These are phyloP conservation scores for Erigeron canadensis DNA, from an alignment of 129 eudicot genomes.

Conservation along the genomic window DNA sequence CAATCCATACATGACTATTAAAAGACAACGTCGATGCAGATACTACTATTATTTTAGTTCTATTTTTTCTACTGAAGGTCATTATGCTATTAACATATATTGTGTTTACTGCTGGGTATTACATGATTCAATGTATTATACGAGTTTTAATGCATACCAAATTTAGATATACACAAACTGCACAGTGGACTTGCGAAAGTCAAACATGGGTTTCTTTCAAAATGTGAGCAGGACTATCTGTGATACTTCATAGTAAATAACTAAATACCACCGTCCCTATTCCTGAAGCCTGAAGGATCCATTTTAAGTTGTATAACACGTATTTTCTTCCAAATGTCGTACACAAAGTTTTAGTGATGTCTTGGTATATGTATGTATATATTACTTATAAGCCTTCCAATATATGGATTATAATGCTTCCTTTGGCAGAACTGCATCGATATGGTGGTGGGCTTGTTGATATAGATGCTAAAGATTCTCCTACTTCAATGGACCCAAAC, in stretches of 20 bases:
- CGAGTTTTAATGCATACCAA: not conserved
- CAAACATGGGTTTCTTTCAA: not conserved
- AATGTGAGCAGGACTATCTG: not conserved
- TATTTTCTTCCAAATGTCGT: not conserved
- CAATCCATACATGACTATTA: not conserved
- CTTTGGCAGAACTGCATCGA: constrained; percentile 78
- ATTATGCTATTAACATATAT: not conserved
- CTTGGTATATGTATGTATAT: not conserved
- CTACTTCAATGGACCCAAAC: constrained; percentile 55
- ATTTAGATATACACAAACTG: not conserved
- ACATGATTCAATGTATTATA: not conserved
- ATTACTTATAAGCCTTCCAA: not conserved
- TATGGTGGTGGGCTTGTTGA: constrained; percentile 81
- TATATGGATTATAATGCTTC: constrained; percentile 35
- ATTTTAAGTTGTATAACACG: not conserved
- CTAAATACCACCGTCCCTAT: not conserved
- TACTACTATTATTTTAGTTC: not conserved
- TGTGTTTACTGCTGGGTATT: not conserved
- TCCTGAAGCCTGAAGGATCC: constrained; percentile 1
- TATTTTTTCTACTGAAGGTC: not conserved
- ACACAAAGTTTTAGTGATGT: not conserved
- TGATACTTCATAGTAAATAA: not conserved
- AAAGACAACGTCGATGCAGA: not conserved
- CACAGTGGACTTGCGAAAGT: not conserved
- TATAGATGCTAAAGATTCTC: constrained; percentile 60